These are phyloP conservation scores for Boletellus deceptivus DNA, from an alignment of 1,284 basidiomycete genomes.

Conservation along the genomic window DNA sequence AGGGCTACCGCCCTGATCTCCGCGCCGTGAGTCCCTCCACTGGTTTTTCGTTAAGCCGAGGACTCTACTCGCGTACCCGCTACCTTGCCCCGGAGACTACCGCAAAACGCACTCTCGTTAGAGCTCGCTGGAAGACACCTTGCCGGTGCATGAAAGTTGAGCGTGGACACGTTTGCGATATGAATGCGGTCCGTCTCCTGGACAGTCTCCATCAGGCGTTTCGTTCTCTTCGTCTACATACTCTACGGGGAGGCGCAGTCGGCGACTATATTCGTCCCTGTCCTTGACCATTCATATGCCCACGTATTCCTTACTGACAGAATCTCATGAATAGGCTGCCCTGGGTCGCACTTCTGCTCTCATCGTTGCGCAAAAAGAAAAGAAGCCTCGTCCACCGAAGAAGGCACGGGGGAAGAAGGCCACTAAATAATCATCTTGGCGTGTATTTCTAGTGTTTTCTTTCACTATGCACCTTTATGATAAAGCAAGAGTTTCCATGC, in stretches of 20 bases:
- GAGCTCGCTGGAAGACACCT: constrained; percentile 69
- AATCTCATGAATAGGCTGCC: constrained; percentile 53
- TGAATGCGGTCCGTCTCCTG: constrained; percentile 32
- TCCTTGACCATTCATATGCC: constrained; percentile 13
- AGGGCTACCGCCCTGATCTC: constrained; percentile 82
- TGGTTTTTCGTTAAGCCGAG: neutral
- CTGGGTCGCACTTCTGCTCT: constrained; percentile 82
- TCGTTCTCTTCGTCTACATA: constrained; percentile 14
- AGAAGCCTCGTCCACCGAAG: constrained; percentile 68
- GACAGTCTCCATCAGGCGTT: constrained; percentile 24
- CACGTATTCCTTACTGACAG: constrained; percentile 19
- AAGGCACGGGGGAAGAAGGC: constrained; percentile 78
- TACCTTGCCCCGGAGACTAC: constrained; percentile 3
- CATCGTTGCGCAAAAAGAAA: constrained; percentile 66
- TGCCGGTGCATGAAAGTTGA: constrained; percentile 69
- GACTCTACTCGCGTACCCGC: neutral
- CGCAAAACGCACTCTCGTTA: constrained; percentile 63
- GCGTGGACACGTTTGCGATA: constrained; percentile 88
- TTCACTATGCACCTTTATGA: constrained; percentile 21
- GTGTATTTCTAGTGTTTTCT: constrained; percentile 25
- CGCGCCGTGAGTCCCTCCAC: constrained; percentile 58
- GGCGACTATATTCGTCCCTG: constrained; percentile 27
- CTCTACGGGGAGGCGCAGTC: constrained; percentile 17
- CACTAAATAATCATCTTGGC: constrained; percentile 19
- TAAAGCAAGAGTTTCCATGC: constrained; percentile 15